Evolutionary conservation across 2,329 filamentous ascomycete genomes (phyloP).

Genomic region (Penicillium sp.): DNA sequence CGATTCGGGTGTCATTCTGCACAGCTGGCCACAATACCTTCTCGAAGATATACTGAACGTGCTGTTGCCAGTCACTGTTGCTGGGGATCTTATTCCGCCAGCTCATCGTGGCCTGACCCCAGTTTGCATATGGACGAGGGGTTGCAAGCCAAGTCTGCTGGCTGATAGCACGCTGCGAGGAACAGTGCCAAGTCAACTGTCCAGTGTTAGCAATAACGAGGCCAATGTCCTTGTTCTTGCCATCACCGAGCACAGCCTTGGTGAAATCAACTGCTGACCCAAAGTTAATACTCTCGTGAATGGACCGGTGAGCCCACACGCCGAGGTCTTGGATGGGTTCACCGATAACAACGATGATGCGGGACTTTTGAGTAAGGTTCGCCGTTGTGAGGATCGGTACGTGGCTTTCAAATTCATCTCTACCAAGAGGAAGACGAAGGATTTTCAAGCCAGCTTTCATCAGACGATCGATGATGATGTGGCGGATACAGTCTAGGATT

Average conservation of each 20-base stretch:
- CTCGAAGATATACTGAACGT: conserved; percentile 68
- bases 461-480: conserved; percentile 64
- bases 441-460: conserved; percentile 59
- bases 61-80: conserved; percentile 58
- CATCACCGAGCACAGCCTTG: conserved; percentile 40
- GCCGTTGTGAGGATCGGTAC: conserved; percentile 67
- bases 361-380: conserved; percentile 56
- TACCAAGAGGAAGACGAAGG: conserved; percentile 56
- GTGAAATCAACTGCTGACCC: conserved; percentile 71
- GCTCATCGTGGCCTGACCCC: conserved; percentile 53
- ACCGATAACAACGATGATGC: conserved; percentile 73
- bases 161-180: conserved; percentile 61
- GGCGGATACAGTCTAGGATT: conserved; percentile 53
- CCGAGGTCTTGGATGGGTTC: conserved; percentile 72
- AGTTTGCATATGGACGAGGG: conserved; percentile 63
- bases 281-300: conserved; percentile 63
- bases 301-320: conserved; percentile 67
- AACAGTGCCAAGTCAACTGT: conserved; percentile 73
- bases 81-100: conserved; percentile 62
- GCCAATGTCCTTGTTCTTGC: conserved; percentile 26
- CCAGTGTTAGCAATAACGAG: conserved; percentile 77
- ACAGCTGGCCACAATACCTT: conserved; percentile 53
- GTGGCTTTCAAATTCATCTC: conserved; percentile 53
- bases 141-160: conserved; percentile 56
- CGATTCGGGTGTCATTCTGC: conserved; percentile 55